Evolutionary conservation across 2,329 filamentous ascomycete species (phyloP).

Genomic region (Trichoderma sp.): DNA sequence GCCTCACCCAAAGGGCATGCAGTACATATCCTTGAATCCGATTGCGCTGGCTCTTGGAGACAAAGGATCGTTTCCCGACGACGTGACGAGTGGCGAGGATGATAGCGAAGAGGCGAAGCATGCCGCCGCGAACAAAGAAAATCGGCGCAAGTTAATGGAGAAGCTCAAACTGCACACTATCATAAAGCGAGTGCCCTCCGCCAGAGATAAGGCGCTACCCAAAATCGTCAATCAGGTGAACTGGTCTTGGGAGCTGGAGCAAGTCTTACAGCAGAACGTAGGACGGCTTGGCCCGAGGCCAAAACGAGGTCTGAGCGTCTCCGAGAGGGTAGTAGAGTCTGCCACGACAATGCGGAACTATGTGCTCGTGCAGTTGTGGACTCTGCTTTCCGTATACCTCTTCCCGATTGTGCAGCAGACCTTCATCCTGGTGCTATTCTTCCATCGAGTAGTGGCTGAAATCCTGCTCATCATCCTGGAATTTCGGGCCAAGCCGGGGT

Average conservation of each 20-base stretch:
- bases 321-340: conserved; percentile 91
- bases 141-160: conserved; percentile 71
- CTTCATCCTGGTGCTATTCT: conserved; percentile 79
- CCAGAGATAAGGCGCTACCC: conserved; percentile 79
- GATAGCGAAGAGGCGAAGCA: conserved; percentile 75
- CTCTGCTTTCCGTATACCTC: conserved; percentile 72
- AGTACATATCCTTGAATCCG: conserved; percentile 89
- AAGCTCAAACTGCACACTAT: conserved; percentile 91
- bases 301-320: conserved; percentile 86
- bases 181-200: conserved; percentile 72
- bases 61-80: conserved; percentile 56
- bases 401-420: conserved; percentile 74
- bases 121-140: conserved; percentile 60
- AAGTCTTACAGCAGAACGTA: conserved; percentile 85
- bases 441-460: conserved; percentile 81
- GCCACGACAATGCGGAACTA: conserved; percentile 84
- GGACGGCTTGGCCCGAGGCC: conserved; percentile 79
- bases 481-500: conserved; percentile 77
- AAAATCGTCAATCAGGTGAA: conserved; percentile 93
- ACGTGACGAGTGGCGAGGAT: conserved; percentile 28
- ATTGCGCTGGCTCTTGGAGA: conserved; percentile 86
- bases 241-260: conserved; percentile 88
- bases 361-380: conserved; percentile 68
- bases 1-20: conserved; percentile 85
- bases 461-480: conserved; percentile 77